phyloP scores from a whole-genome alignment of 768 basidiomycete genomes.

The Hemileccinum rubropunctum region DNA sequence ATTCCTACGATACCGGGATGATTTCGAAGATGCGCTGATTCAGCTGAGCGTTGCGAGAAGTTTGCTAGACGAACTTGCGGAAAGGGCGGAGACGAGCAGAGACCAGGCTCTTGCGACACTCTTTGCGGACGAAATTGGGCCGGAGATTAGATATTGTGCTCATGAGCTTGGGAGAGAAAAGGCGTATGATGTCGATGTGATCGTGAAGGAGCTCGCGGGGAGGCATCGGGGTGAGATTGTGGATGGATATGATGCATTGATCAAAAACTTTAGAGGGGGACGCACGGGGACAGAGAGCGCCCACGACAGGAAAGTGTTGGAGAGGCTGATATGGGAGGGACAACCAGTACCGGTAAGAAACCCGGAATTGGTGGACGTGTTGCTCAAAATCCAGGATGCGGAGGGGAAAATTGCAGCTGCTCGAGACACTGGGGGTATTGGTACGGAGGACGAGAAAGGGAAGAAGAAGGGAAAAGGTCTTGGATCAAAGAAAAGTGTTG shows the following conservation, averaged over 20 bases:
- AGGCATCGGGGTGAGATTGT: constrained; percentile 60
- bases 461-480: constrained; percentile 38
- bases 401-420: constrained; percentile 53
- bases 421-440: constrained; percentile 23
- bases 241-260: constrained; percentile 55
- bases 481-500: constrained; percentile 71
- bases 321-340: constrained; percentile 73
- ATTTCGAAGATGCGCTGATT: constrained; percentile 71
- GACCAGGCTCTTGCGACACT: constrained; percentile 86
- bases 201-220: constrained; percentile 61
- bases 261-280: constrained; percentile 50
- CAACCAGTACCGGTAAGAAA: constrained; percentile 82
- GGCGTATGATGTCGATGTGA: constrained; percentile 79
- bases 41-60: constrained; percentile 77
- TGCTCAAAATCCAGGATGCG: constrained; percentile 80
- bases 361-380: constrained; percentile 86
- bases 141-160: constrained; percentile 89
- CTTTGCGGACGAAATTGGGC: constrained; percentile 84
- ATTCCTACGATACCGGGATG: constrained; percentile 71
- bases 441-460: constrained; percentile 24
- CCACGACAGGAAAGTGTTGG: constrained; percentile 52
- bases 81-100: constrained; percentile 62
- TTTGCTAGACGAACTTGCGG: constrained; percentile 67
- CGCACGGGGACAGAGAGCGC: constrained; percentile 33
- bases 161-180: constrained; percentile 79